Percentiles rank a stretch among this genome's conserved stretches.
phyloP scores from a whole-genome alignment of 1,139 yeast species.

The Debaryomyces subglobosus region DNA sequence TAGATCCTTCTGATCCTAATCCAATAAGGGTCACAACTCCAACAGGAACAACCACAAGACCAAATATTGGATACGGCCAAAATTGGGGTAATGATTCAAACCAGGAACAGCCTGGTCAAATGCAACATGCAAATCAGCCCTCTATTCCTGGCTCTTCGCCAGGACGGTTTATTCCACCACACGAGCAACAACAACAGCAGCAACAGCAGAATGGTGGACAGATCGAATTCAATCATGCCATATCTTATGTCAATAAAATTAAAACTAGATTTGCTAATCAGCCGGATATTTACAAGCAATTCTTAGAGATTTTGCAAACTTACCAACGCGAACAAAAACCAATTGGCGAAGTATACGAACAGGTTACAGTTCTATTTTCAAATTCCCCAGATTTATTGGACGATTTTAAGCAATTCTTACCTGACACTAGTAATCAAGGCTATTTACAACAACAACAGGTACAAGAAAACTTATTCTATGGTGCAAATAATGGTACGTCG shows the following conservation, averaged over 20 bases:
- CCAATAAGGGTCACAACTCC: slow-evolving; percentile 97
- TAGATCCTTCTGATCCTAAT: slow-evolving; percentile 87
- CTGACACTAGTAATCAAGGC: slow-evolving; percentile 69
- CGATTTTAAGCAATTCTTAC: slow-evolving; percentile 93
- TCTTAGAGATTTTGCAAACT: slow-evolving; percentile 91
- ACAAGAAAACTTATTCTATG: slow-evolving; percentile 27
- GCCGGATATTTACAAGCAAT: slow-evolving; percentile 94
- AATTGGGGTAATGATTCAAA: slow-evolving; percentile 26
- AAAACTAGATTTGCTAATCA: slow-evolving; percentile 92
- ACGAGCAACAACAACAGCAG: slow-evolving; percentile 22
- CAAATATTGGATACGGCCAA: slow-evolving; percentile 45
- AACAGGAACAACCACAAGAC: slow-evolving; percentile 79
- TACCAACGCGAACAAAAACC: slow-evolving; percentile 96
- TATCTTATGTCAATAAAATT: slow-evolving; percentile 91
- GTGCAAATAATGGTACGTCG: slow-evolving; percentile 29
- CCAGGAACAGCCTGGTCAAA: slow-evolving; percentile 5
- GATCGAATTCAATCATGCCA: slow-evolving; percentile 96
- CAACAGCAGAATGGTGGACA: slow-evolving; percentile 63
- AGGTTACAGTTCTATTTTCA: slow-evolving; percentile 84
- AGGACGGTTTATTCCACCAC: slow-evolving; percentile 15
- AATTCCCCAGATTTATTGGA: slow-evolving; percentile 93
- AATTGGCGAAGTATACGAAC: slow-evolving; percentile 91
- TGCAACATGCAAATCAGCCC: slow-evolving; percentile 7
- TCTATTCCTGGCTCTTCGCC: slow-evolving; percentile 11
- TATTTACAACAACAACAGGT: slow-evolving; percentile 19